Conservation (phyloP, 805 yeast genomes). For the Schwanniomyces vanrijiae region DNA sequence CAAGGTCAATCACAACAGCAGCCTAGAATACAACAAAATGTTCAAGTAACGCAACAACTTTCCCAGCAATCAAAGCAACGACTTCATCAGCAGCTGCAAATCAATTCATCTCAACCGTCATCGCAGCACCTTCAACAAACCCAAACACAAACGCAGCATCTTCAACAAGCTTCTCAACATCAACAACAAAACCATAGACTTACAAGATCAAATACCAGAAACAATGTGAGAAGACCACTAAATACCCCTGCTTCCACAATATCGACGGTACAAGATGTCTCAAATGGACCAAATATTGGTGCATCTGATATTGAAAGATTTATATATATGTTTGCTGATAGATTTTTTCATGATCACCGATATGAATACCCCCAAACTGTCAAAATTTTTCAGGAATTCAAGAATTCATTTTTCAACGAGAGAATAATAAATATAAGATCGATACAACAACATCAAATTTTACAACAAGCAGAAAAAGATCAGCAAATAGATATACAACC, state of each 20-base stretch:
- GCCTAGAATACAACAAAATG: slow-evolving; percentile 10
- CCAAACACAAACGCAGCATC: neutral
- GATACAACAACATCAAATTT: slow-evolving; percentile 14
- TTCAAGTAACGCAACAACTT: slow-evolving; percentile 8
- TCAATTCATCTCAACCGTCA: slow-evolving; percentile 7
- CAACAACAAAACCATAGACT: slow-evolving; percentile 4
- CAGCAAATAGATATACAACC: slow-evolving; percentile 8
- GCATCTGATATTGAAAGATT: slow-evolving; percentile 40
- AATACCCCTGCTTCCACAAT: slow-evolving; percentile 2
- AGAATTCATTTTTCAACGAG: slow-evolving; percentile 41
- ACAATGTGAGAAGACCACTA: slow-evolving; percentile 1
- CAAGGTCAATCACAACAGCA: slow-evolving; percentile 13
- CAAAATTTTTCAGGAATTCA: slow-evolving; percentile 44
- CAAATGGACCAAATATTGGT: slow-evolving; percentile 12
- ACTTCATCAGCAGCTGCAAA: slow-evolving; percentile 9
- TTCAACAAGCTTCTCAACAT: neutral
- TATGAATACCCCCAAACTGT: slow-evolving; percentile 44
- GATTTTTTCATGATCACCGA: slow-evolving; percentile 39
- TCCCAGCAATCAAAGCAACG: slow-evolving; percentile 7
- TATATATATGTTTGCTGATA: slow-evolving; percentile 41
- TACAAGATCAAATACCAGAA: slow-evolving; percentile 6
- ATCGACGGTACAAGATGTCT: slow-evolving; percentile 1
- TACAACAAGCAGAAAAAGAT: slow-evolving; percentile 7
- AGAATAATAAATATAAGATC: slow-evolving; percentile 32
- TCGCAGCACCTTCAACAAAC: slow-evolving; percentile 8